Percentiles rank a stretch among this genome's conserved stretches.
These are phyloP conservation scores for Phylloporus sp. DNA, from an alignment of 1,284 basidiomycete genomes.

Conservation along the genomic window DNA sequence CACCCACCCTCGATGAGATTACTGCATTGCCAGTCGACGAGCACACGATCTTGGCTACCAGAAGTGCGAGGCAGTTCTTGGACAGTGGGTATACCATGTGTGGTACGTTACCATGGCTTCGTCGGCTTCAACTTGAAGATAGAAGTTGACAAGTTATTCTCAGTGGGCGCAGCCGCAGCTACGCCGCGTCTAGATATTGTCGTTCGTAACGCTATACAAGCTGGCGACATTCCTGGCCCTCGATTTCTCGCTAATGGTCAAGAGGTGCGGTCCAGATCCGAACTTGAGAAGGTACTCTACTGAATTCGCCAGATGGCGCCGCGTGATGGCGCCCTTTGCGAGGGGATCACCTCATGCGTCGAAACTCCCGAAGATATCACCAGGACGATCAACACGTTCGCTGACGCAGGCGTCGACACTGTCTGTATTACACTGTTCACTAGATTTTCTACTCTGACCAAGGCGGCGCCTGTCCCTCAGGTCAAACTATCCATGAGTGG, in stretches of 20 bases:
- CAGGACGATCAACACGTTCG: constrained; percentile 20
- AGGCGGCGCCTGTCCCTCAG: background rate
- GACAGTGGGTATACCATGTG: constrained; percentile 41
- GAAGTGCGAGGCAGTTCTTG: constrained; percentile 34
- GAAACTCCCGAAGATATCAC: constrained; percentile 30
- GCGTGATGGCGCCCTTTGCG: constrained; percentile 32
- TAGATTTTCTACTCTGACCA: background rate
- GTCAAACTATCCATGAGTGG: constrained; percentile 39
- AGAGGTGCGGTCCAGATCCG: constrained; percentile 22
- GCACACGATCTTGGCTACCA: constrained; percentile 29
- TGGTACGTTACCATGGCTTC: constrained; percentile 15
- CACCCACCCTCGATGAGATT: constrained; percentile 30
- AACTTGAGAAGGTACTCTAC: background rate
- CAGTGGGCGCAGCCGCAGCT: constrained; percentile 37
- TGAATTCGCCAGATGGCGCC: constrained; percentile 35
- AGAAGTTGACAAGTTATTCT: background rate
- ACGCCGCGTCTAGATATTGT: constrained; percentile 35
- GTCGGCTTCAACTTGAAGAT: background rate
- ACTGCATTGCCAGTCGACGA: constrained; percentile 32
- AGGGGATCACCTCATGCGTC: constrained; percentile 37
- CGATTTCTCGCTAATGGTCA: constrained; percentile 37
- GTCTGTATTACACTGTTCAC: constrained; percentile 13
- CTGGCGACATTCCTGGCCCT: constrained; percentile 37
- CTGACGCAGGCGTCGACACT: constrained; percentile 27
- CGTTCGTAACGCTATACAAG: constrained; percentile 36